phyloP scores from a whole-genome alignment of 176 grass and related monocot species.

The Chloris gayana region DNA sequence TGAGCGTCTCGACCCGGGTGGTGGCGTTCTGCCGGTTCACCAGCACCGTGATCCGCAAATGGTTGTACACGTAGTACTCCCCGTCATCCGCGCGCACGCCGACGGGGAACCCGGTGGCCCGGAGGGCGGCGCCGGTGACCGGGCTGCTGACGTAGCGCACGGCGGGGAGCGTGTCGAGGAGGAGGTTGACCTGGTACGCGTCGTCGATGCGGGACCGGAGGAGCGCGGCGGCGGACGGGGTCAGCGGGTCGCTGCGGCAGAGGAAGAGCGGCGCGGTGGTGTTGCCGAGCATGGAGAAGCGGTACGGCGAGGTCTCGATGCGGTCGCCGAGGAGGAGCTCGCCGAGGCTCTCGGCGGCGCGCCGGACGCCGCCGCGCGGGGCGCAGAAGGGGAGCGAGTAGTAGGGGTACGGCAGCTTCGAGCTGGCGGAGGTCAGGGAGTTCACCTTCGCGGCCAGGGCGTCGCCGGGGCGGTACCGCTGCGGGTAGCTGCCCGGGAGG shows the following conservation, averaged over 20 bases:
- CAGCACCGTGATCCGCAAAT: conserved; percentile 62
- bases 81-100: conserved; percentile 51
- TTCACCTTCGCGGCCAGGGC: conserved; percentile 56
- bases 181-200: conserved; percentile 66
- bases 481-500: conserved; percentile 68
- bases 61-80: conserved; percentile 73
- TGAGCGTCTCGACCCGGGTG: conserved; percentile 45
- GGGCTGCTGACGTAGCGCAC: conserved; percentile 35
- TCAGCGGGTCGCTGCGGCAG: conserved; percentile 46
- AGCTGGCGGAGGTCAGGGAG: conserved; percentile 62
- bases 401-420: conserved; percentile 65
- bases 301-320: conserved; percentile 73
- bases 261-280: conserved; percentile 38
- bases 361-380: conserved; percentile 44
- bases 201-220: conserved; percentile 63
- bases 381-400: conserved; percentile 70
- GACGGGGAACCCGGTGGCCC: conserved; percentile 58
- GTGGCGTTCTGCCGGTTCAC: conserved; percentile 57
- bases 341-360: conserved; percentile 63
- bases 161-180: conserved; percentile 75
- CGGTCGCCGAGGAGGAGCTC: conserved; percentile 78
- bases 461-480: conserved; percentile 47
- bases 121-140: not conserved
- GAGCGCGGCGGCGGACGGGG: conserved; percentile 34
- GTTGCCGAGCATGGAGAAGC: conserved; percentile 59